phyloP scores from a whole-genome alignment of 768 basidiomycete species.

The Mycena polygramma region DNA sequence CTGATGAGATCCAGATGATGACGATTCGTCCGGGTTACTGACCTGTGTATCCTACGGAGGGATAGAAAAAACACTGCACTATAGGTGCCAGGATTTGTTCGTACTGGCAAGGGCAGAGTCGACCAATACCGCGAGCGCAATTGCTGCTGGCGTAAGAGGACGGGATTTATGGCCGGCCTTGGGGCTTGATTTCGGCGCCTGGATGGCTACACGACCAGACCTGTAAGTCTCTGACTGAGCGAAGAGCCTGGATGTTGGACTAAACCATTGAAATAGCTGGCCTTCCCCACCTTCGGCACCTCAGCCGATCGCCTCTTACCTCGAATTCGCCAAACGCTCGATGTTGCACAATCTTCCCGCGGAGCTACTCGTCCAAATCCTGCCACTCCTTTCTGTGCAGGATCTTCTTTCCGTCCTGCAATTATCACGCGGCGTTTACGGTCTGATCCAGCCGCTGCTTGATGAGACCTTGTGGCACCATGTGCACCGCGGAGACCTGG shows the following conservation, averaged over 20 bases:
- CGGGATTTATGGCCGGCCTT: slow-evolving; percentile 9
- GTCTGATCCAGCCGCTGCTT: not conserved
- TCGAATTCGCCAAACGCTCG: not conserved
- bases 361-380: slow-evolving; percentile 3
- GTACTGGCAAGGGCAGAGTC: not conserved
- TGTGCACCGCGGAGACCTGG: no score
- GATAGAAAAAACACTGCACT: not conserved
- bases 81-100: not conserved
- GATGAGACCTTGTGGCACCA: no score
- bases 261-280: not conserved
- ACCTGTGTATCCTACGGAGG: slow-evolving; percentile 9
- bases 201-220: slow-evolving; percentile 15
- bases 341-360: not conserved
- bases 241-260: no score
- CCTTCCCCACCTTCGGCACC: not conserved
- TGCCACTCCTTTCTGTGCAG: not conserved
- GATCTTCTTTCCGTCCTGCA: not conserved
- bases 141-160: slow-evolving; percentile 8
- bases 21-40: not conserved
- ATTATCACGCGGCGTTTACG: not conserved
- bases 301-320: no score
- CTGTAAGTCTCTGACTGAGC: slow-evolving; percentile 11
- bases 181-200: not conserved
- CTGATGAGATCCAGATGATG: not conserved
- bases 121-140: not conserved